A percentile compares a stretch with the other conserved stretches of the same genome.
Conservation (phyloP, 2,329 filamentous ascomycete genomes). For the Aspergillus oerlinghausenensis region DNA sequence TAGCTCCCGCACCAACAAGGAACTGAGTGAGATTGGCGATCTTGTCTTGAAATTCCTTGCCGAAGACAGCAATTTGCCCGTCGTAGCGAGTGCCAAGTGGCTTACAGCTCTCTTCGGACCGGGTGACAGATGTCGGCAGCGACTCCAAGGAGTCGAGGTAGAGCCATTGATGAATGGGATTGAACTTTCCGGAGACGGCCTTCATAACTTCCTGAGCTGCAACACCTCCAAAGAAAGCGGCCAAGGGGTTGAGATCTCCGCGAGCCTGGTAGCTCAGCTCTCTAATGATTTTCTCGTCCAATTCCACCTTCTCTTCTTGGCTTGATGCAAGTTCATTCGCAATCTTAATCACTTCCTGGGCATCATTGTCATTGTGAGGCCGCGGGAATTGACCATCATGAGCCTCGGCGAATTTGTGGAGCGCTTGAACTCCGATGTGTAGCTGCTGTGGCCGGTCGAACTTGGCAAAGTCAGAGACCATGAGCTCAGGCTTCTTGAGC, state of each 20-base stretch:
- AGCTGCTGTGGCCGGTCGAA: constrained; percentile 92
- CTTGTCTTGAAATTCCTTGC: constrained; percentile 89
- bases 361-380: constrained; percentile 81
- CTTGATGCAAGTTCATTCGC: constrained; percentile 67
- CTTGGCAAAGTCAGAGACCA: constrained; percentile 95
- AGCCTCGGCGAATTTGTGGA: constrained; percentile 76
- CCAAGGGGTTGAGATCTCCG: constrained; percentile 87
- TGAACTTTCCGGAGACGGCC: constrained; percentile 95
- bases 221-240: constrained; percentile 90
- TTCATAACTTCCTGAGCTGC: constrained; percentile 94
- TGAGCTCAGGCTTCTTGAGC: constrained; percentile 78
- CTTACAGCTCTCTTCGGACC: constrained; percentile 83
- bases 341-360: constrained; percentile 68
- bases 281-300: constrained; percentile 87
- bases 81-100: constrained; percentile 85
- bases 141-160: constrained; percentile 99
- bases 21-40: constrained; percentile 87
- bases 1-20: constrained; percentile 91
- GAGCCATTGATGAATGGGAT: constrained; percentile 90
- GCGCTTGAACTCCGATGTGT: constrained; percentile 85
- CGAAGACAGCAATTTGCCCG: constrained; percentile 95
- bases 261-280: constrained; percentile 92
- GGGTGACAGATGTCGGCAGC: constrained; percentile 67
- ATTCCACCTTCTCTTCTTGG: constrained; percentile 67
- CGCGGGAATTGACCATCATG: constrained; percentile 69